Evolutionary conservation across 1,284 basidiomycete genomes (phyloP).

Genomic region (Vanrija sp.): DNA sequence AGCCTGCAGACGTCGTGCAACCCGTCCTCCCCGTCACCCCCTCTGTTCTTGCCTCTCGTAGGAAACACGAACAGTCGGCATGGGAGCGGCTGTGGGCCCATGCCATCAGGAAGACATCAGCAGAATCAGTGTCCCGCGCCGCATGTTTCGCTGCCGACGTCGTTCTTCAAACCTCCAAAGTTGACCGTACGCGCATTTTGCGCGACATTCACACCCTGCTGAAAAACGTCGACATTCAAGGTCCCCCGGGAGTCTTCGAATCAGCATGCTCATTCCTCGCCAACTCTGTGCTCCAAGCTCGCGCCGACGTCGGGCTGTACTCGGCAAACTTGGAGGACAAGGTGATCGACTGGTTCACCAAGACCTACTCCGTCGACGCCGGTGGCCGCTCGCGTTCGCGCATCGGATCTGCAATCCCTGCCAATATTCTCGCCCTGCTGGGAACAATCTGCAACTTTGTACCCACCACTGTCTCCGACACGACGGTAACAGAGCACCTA

Average conservation of each 20-base stretch:
- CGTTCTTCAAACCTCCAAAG: slow-evolving; percentile 48
- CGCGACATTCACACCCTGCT: slow-evolving; percentile 69
- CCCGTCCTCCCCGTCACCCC: slow-evolving; percentile 20
- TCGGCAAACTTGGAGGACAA: slow-evolving; percentile 77
- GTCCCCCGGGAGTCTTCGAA: slow-evolving; percentile 76
- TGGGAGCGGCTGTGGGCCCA: slow-evolving; percentile 81
- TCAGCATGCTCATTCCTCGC: slow-evolving; percentile 77
- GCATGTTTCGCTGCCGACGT: slow-evolving; percentile 73
- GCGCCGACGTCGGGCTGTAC: slow-evolving; percentile 73
- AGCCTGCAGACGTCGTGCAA: neutral
- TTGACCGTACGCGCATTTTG: slow-evolving; percentile 60
- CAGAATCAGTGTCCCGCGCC: slow-evolving; percentile 64
- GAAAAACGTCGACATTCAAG: slow-evolving; percentile 79
- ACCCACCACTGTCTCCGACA: slow-evolving; percentile 5
- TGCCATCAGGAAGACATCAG: slow-evolving; percentile 67
- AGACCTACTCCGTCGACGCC: slow-evolving; percentile 51
- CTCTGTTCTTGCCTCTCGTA: slow-evolving; percentile 2
- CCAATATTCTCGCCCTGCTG: slow-evolving; percentile 63
- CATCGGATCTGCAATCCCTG: slow-evolving; percentile 51
- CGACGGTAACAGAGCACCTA: slow-evolving; percentile 43
- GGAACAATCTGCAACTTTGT: slow-evolving; percentile 59
- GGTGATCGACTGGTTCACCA: slow-evolving; percentile 69
- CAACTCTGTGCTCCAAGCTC: slow-evolving; percentile 62
- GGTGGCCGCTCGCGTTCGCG: slow-evolving; percentile 52
- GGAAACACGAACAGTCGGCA: slow-evolving; percentile 25